Evolutionary conservation across 768 basidiomycete genomes (phyloP).

Genomic region (Collybiopsis confluens): DNA sequence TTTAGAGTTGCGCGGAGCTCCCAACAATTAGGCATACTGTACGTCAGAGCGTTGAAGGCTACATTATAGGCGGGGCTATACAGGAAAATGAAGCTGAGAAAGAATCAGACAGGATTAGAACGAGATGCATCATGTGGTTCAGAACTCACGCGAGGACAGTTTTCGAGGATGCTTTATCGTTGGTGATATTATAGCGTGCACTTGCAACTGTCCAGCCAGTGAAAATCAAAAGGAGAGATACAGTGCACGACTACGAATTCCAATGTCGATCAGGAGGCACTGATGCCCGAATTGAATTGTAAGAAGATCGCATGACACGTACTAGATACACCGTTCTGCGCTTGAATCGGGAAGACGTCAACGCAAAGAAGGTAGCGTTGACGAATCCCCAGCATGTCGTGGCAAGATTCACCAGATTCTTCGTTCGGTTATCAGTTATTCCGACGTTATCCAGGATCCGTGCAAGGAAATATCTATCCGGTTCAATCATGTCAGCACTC

Average conservation of each 20-base stretch:
- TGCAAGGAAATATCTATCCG: constrained; percentile 46
- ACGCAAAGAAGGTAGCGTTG: constrained; percentile 47
- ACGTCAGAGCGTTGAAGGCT: constrained; percentile 53
- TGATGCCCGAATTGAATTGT: too few species aligned
- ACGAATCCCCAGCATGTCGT: constrained; percentile 52
- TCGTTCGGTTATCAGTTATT: constrained; percentile 42
- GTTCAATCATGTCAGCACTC: background rate
- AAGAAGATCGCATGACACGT: constrained; percentile 14
- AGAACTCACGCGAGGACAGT: constrained; percentile 44
- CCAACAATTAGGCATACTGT: constrained; percentile 30
- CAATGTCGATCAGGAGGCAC: background rate
- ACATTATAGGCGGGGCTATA: constrained; percentile 55
- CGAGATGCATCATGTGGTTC: background rate
- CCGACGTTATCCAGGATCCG: constrained; percentile 51
- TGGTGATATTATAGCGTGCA: constrained; percentile 38
- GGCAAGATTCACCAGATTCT: constrained; percentile 56
- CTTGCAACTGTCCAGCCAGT: constrained; percentile 54
- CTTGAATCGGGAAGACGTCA: constrained; percentile 42
- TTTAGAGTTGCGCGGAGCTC: background rate
- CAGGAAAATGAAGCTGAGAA: constrained; percentile 47
- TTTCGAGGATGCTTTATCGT: constrained; percentile 38
- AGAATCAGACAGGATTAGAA: background rate
- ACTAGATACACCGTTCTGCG: constrained; percentile 49
- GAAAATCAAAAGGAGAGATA: constrained; percentile 42
- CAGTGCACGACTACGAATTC: constrained; percentile 34